These are phyloP conservation scores for Neonectria neomacrospora DNA, from an alignment of 2,329 filamentous ascomycete species.

Conservation along the genomic window DNA sequence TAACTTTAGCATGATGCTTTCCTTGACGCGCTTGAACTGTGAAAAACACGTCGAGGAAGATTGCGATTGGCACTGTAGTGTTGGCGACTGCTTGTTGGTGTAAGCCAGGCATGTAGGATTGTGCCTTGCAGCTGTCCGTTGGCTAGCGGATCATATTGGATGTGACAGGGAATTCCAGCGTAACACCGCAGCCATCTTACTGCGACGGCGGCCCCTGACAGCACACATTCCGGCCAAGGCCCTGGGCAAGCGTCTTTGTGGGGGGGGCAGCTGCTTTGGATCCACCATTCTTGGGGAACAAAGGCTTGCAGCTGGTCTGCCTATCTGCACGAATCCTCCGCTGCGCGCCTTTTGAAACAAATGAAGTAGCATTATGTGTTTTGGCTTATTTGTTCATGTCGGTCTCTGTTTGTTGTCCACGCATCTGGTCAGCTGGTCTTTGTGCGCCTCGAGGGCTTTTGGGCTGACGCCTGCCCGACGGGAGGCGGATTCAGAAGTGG, in stretches of 20 bases:
- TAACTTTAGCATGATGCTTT: not conserved
- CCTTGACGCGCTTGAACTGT: not conserved
- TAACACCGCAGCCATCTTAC: not conserved
- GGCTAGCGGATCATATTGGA: not conserved
- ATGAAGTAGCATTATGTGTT: not conserved
- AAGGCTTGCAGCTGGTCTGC: not conserved
- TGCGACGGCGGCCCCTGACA: not conserved
- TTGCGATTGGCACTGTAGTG: not conserved
- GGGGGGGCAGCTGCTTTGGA: not conserved
- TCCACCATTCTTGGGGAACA: not conserved
- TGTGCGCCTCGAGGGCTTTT: not conserved
- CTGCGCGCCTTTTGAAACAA: not conserved
- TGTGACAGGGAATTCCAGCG: not conserved
- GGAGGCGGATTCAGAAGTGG: not conserved
- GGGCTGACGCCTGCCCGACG: not conserved
- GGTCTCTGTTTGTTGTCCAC: slow-evolving; percentile 6
- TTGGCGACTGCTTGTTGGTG: not conserved
- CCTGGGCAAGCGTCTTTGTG: not conserved
- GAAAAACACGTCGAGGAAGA: not conserved
- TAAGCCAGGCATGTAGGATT: not conserved
- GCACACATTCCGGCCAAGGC: not conserved
- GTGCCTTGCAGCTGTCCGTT: not conserved
- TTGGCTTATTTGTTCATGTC: not conserved
- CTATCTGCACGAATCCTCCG: not conserved
- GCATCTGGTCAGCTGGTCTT: not conserved